A percentile compares a stretch with the other conserved stretches of the same genome.
Conservation (phyloP, 352 stramenopile species). For the Achlya hypogyna region DNA sequence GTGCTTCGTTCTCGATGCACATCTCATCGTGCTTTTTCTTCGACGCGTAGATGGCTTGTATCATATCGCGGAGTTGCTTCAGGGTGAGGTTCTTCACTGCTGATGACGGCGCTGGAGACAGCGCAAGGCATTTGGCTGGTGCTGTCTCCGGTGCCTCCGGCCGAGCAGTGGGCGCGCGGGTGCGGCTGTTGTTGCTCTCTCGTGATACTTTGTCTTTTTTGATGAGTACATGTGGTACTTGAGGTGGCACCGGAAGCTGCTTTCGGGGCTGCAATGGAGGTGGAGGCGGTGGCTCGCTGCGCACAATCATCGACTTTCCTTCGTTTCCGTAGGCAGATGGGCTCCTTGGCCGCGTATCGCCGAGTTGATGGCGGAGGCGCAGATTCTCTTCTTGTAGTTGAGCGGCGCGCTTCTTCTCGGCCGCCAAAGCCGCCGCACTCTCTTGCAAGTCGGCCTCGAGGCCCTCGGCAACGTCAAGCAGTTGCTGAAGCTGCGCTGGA, state of each 20-base stretch:
- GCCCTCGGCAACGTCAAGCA: constrained; percentile 52
- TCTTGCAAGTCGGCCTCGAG: constrained; percentile 52
- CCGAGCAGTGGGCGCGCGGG: background rate
- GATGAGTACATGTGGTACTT: background rate
- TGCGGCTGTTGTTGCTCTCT: background rate
- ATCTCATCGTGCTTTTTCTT: constrained; percentile 63
- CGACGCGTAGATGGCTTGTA: constrained; percentile 59
- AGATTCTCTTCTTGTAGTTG: constrained; percentile 39
- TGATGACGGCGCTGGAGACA: background rate
- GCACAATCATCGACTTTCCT: background rate
- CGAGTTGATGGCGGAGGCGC: constrained; percentile 31
- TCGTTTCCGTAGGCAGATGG: background rate
- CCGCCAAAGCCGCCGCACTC: constrained; percentile 31
- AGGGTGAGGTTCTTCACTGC: constrained; percentile 39
- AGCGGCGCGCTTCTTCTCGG: constrained; percentile 40
- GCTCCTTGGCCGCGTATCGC: constrained; percentile 15
- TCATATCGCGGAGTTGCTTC: constrained; percentile 69
- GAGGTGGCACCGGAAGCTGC: background rate
- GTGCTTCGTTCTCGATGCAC: constrained; percentile 29
- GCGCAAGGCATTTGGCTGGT: no score
- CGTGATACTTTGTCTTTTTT: background rate
- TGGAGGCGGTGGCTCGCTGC: constrained; percentile 10
- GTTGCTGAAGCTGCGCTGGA: constrained; percentile 28
- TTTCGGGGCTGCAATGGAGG: background rate
- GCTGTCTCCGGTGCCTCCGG: background rate